These are phyloP conservation scores for Pseudogymnoascus sp. DNA, from an alignment of 2,329 filamentous ascomycete genomes.

Conservation along the genomic window DNA sequence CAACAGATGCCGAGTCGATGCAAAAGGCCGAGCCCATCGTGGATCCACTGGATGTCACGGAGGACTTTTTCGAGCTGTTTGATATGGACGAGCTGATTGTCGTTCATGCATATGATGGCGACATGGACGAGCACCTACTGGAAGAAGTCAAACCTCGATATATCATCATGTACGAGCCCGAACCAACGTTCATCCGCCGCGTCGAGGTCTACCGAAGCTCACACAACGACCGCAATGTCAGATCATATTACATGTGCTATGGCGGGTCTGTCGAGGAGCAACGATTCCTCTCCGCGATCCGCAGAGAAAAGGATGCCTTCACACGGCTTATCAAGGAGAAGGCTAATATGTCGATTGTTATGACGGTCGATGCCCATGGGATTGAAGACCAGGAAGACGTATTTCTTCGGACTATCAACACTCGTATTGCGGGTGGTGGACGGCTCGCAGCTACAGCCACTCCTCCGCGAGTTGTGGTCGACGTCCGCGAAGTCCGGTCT, in stretches of 20 bases:
- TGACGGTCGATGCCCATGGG: conserved; percentile 63
- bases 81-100: conserved; percentile 85
- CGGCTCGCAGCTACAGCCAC: conserved; percentile 74
- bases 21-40: conserved; percentile 68
- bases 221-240: conserved; percentile 78
- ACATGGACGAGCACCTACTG: conserved; percentile 92
- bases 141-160: conserved; percentile 91
- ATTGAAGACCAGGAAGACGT: conserved; percentile 78
- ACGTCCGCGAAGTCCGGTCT: conserved; percentile 92
- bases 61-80: conserved; percentile 84
- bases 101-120: conserved; percentile 88
- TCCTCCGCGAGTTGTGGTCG: conserved; percentile 85
- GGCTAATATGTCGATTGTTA: conserved; percentile 81
- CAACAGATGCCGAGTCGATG: conserved; percentile 66
- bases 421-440: conserved; percentile 88
- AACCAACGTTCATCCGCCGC: conserved; percentile 85
- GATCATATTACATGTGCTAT: conserved; percentile 97
- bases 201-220: conserved; percentile 95
- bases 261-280: conserved; percentile 93
- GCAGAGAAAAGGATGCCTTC: conserved; percentile 95
- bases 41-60: conserved; percentile 84
- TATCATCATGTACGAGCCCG: conserved; percentile 98
- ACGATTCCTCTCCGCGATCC: conserved; percentile 77
- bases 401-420: conserved; percentile 93
- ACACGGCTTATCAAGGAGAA: conserved; percentile 92